phyloP scores from a whole-genome alignment of 2,329 filamentous ascomycete species.

The Pyrenochaeta sp. region DNA sequence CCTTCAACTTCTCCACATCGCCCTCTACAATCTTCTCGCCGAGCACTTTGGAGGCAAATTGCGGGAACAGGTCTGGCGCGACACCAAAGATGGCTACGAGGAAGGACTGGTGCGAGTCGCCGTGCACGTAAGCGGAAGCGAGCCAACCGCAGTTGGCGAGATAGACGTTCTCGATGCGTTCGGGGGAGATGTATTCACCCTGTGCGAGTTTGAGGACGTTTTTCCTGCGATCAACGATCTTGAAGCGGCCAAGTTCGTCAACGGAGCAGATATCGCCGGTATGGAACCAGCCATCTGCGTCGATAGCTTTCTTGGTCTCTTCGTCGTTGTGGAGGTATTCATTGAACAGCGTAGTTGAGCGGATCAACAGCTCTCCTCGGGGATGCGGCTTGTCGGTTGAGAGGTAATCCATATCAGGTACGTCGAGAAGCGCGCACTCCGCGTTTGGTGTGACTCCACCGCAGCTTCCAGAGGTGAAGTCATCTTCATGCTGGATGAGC shows the following conservation, averaged over 20 bases:
- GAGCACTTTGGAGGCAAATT: conserved; percentile 80
- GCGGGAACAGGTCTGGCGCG: conserved; percentile 82
- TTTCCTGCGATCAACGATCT: conserved; percentile 96
- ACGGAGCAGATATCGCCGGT: conserved; percentile 91
- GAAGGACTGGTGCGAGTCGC: conserved; percentile 81
- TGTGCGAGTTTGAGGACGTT: conserved; percentile 99
- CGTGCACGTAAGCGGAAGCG: conserved; percentile 86
- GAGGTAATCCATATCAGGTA: conserved; percentile 93
- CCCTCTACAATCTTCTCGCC: conserved; percentile 69
- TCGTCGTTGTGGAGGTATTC: conserved; percentile 92
- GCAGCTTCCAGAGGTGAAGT: conserved; percentile 82
- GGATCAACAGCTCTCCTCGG: conserved; percentile 86
- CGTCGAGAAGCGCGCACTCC: conserved; percentile 83
- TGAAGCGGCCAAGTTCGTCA: conserved; percentile 85
- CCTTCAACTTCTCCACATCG: conserved; percentile 73
- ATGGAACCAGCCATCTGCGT: conserved; percentile 94
- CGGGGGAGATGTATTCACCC: conserved; percentile 97
- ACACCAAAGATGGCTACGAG: conserved; percentile 90
- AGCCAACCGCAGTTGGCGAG: conserved; percentile 81
- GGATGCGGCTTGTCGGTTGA: conserved; percentile 87
- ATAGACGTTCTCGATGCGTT: conserved; percentile 96
- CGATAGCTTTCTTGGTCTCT: conserved; percentile 83
- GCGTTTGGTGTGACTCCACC: conserved; percentile 72
- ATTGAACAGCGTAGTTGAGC: conserved; percentile 80
- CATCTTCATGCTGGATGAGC: conserved; percentile 72